phyloP scores from a whole-genome alignment of 306 rosid genomes.

The Quercus rubra region DNA sequence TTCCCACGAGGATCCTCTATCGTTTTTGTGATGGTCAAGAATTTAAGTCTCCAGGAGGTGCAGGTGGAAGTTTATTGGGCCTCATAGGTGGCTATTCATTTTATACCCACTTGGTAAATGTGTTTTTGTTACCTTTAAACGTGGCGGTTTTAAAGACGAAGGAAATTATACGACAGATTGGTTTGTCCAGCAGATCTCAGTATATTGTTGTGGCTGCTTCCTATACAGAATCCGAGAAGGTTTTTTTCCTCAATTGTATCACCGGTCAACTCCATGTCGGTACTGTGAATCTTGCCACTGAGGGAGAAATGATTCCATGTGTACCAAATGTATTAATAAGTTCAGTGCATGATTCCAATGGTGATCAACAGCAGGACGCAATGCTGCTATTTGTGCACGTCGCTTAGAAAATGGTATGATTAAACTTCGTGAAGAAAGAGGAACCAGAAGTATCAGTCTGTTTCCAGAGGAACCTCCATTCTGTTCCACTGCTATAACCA shows the following conservation, averaged over 20 bases:
- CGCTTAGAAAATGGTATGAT: constrained; percentile 69
- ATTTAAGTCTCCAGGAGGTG: constrained; percentile 5
- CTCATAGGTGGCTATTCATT: constrained; percentile 84
- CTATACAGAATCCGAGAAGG: constrained; percentile 37
- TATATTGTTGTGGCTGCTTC: constrained; percentile 68
- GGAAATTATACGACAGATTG: constrained; percentile 16
- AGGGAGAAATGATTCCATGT: constrained; percentile 73
- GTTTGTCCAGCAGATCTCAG: constrained; percentile 39
- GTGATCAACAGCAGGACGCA: constrained; percentile 66
- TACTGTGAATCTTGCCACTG: constrained; percentile 41
- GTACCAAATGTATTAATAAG: constrained; percentile 59
- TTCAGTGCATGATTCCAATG: constrained; percentile 36
- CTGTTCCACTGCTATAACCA: constrained; percentile 71
- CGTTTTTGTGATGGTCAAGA: constrained; percentile 87
- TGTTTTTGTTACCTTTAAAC: constrained; percentile 57
- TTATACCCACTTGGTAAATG: constrained; percentile 55
- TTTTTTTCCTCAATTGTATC: constrained; percentile 69
- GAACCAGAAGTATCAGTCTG: constrained; percentile 48
- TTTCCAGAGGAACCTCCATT: constrained; percentile 77
- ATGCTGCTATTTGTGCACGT: constrained; percentile 63
- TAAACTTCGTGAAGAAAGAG: constrained; percentile 48
- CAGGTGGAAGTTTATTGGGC: constrained; percentile 51
- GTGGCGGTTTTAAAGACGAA: constrained; percentile 43
- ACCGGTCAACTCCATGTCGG: constrained; percentile 77
- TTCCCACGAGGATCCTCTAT: constrained; percentile 73